Conservation (phyloP, 1,284 basidiomycete species). For the Volvariella volvacea region DNA sequence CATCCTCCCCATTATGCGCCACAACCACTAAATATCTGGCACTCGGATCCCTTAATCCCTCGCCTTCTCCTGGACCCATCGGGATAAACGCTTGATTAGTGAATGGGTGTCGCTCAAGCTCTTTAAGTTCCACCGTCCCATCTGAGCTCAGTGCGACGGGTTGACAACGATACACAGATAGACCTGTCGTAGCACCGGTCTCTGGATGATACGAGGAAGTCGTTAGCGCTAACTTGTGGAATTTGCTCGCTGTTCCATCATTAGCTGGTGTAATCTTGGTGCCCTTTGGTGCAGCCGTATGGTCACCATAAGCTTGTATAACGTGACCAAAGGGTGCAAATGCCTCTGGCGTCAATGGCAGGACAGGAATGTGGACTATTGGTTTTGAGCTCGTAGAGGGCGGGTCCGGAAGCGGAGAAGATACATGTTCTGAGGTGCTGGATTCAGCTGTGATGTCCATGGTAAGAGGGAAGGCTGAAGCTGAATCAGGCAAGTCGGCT, state of each 20-base stretch:
- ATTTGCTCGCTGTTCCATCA: conserved; percentile 84
- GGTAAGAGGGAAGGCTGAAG: neutral
- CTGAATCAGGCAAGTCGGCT: conserved; percentile 14
- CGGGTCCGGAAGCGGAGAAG: neutral
- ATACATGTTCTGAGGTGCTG: neutral
- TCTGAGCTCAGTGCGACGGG: conserved; percentile 44
- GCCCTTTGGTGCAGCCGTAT: conserved; percentile 56
- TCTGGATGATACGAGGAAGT: conserved; percentile 56
- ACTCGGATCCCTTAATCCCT: conserved; percentile 44
- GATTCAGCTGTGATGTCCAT: neutral
- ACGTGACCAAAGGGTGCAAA: conserved; percentile 84
- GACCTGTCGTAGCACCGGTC: conserved; percentile 48
- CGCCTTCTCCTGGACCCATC: conserved; percentile 54
- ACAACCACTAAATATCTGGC: conserved; percentile 77
- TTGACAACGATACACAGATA: conserved; percentile 73
- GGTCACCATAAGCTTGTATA: conserved; percentile 75
- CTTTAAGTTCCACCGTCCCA: conserved; percentile 45
- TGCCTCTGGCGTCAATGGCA: conserved; percentile 76
- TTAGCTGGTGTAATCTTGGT: conserved; percentile 77
- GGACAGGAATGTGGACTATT: conserved; percentile 45
- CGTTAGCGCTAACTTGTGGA: conserved; percentile 76
- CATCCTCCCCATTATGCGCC: conserved; percentile 67
- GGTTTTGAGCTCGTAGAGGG: conserved; percentile 7
- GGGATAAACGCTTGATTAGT: conserved; percentile 89
- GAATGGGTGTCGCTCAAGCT: conserved; percentile 70